These are phyloP conservation scores for Mycena chlorophos DNA, from an alignment of 768 basidiomycete species.

Conservation along the genomic window DNA sequence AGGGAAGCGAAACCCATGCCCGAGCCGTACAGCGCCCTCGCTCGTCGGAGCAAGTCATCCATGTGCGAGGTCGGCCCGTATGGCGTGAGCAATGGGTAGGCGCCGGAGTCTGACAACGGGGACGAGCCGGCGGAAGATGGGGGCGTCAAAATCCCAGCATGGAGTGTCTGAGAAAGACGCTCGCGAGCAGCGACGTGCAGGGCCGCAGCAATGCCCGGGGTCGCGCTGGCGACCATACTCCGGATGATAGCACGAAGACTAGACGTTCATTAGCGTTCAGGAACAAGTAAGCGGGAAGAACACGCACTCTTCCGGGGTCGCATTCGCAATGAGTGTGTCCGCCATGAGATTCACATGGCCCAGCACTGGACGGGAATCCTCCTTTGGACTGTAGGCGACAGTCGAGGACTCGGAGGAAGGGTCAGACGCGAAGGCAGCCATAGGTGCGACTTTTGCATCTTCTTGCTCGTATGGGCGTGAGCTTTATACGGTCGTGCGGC, in stretches of 20 bases:
- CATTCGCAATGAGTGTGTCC: slow-evolving; percentile 23
- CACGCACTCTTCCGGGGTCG: slow-evolving; percentile 18
- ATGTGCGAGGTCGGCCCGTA: slow-evolving; percentile 16
- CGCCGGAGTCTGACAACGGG: neutral
- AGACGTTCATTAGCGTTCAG: neutral
- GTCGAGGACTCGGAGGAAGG: neutral
- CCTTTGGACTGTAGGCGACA: too few relatives aligned
- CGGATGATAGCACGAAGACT: slow-evolving; percentile 21
- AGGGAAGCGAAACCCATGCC: slow-evolving; percentile 23
- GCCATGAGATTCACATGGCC: slow-evolving; percentile 19
- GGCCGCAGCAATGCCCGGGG: slow-evolving; percentile 19
- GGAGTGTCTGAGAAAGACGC: slow-evolving; percentile 14
- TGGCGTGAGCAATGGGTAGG: slow-evolving; percentile 8
- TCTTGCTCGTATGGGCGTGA: neutral
- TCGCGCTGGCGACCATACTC: slow-evolving; percentile 22
- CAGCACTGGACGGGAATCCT: neutral
- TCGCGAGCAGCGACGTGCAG: slow-evolving; percentile 20
- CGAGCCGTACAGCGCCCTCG: slow-evolving; percentile 20
- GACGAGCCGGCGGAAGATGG: slow-evolving; percentile 1
- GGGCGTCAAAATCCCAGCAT: neutral
- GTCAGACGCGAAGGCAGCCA: neutral
- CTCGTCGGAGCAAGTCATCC: slow-evolving; percentile 16
- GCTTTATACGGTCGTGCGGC: neutral
- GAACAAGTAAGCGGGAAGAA: too few relatives aligned
- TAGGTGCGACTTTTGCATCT: neutral